Conservation (phyloP, 2,329 filamentous ascomycete genomes). For the Talaromyces sp. region DNA sequence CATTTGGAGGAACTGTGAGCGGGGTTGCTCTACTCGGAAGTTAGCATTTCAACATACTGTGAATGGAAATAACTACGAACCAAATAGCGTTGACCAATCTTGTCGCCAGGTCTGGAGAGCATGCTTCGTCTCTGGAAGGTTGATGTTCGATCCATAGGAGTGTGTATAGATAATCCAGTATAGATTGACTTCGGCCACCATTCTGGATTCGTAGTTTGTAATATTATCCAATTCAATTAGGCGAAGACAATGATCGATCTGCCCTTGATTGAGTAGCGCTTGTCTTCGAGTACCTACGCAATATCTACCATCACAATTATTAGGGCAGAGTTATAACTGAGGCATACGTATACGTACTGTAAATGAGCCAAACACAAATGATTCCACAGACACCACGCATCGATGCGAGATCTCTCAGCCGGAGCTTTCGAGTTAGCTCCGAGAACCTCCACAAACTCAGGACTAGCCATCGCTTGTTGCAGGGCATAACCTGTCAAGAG, state of each 20-base stretch:
- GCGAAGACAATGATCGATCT: constrained; percentile 38
- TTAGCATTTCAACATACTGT: background rate
- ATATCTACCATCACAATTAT: constrained; percentile 23
- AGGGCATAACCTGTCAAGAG: constrained; percentile 44
- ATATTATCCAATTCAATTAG: constrained; percentile 38
- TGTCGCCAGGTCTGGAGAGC: constrained; percentile 38
- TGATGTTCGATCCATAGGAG: constrained; percentile 27
- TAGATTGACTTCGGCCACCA: constrained; percentile 45
- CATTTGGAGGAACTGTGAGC: constrained; percentile 47
- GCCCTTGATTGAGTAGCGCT: constrained; percentile 35
- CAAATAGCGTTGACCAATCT: constrained; percentile 40
- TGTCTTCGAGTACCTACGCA: constrained; percentile 43
- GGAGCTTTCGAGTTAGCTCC: background rate
- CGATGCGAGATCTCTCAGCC: constrained; percentile 25
- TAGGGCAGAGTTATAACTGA: background rate
- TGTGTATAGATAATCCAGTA: constrained; percentile 47
- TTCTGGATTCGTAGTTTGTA: constrained; percentile 46
- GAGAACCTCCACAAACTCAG: constrained; percentile 29
- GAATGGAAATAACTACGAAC: constrained; percentile 22
- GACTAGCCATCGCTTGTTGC: constrained; percentile 40
- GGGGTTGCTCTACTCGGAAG: constrained; percentile 35
- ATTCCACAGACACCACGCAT: constrained; percentile 42
- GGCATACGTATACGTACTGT: constrained; percentile 23
- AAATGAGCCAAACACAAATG: constrained; percentile 45
- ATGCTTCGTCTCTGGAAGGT: constrained; percentile 34